Conservation (phyloP, 208 protist genomes). For the Leishmania guyanensis region DNA sequence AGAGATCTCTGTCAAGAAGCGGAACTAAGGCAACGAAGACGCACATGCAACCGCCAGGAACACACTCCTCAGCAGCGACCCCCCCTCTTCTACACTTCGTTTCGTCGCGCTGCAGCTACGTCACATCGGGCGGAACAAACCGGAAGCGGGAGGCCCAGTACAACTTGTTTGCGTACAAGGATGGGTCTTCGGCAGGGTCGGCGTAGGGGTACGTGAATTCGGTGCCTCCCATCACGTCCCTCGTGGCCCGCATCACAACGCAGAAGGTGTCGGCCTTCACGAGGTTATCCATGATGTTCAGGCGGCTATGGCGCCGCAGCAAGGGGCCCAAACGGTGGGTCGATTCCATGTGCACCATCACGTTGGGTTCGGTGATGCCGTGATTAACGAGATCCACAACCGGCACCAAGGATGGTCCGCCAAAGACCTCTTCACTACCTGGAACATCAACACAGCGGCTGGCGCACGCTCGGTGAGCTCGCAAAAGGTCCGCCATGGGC, state of each 20-base stretch:
- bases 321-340: slow-evolving; percentile 11
- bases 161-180: slow-evolving; percentile 41
- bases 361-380: slow-evolving; percentile 43
- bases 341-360: slow-evolving; percentile 40
- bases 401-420: slow-evolving; percentile 75
- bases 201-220: slow-evolving; percentile 76
- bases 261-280: slow-evolving; percentile 40
- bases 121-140: slow-evolving; percentile 36
- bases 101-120: not conserved
- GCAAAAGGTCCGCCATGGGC: slow-evolving; percentile 31
- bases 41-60: not conserved
- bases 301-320: slow-evolving; percentile 26
- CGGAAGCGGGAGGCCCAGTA: slow-evolving; percentile 78
- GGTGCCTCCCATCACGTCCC: slow-evolving; percentile 32
- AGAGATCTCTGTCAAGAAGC: too few relatives aligned
- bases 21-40: not conserved
- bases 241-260: slow-evolving; percentile 48
- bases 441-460: slow-evolving; percentile 79
- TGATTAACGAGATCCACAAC: slow-evolving; percentile 85
- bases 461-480: slow-evolving; percentile 57
- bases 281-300: slow-evolving; percentile 24
- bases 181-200: slow-evolving; percentile 36
- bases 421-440: slow-evolving; percentile 56
- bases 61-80: not conserved
- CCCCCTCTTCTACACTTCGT: not conserved